These are phyloP conservation scores for Penicillium goetzii DNA, from an alignment of 495 filamentous ascomycete species.

Conservation along the genomic window DNA sequence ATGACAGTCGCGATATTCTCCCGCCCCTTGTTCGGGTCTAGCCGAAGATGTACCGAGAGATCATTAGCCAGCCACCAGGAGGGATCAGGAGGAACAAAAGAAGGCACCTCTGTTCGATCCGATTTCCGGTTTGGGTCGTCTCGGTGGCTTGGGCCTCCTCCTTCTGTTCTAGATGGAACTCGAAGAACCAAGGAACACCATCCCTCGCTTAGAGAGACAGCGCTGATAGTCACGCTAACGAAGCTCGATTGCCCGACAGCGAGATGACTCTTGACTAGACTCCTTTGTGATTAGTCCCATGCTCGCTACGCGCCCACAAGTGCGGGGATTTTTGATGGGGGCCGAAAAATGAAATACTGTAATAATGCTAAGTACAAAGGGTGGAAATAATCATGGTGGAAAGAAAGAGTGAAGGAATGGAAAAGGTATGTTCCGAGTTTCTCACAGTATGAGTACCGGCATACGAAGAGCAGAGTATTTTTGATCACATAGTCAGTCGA, in stretches of 20 bases:
- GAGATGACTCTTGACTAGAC: background rate
- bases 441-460: no score
- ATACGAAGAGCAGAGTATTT: background rate
- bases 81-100: conserved; percentile 1
- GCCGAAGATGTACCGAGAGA: conserved; percentile 13
- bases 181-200: conserved; percentile 4
- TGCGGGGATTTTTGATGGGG: background rate
- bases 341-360: background rate
- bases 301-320: conserved; percentile 3
- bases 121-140: conserved; percentile 2
- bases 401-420: background rate
- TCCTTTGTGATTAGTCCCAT: background rate
- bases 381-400: background rate
- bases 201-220: background rate
- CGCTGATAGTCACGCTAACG: background rate
- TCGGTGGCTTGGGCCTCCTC: background rate
- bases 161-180: background rate
- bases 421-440: background rate
- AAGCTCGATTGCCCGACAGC: background rate
- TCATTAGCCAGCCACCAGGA: background rate
- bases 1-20: background rate
- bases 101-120: conserved; percentile 5
- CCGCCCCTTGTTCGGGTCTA: conserved; percentile 24
- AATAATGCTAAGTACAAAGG: no score
- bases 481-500: background rate